Percentiles rank a stretch among this genome's conserved stretches.
Conservation (phyloP, 305 asterid species). For the Stenogyne calaminthoides region DNA sequence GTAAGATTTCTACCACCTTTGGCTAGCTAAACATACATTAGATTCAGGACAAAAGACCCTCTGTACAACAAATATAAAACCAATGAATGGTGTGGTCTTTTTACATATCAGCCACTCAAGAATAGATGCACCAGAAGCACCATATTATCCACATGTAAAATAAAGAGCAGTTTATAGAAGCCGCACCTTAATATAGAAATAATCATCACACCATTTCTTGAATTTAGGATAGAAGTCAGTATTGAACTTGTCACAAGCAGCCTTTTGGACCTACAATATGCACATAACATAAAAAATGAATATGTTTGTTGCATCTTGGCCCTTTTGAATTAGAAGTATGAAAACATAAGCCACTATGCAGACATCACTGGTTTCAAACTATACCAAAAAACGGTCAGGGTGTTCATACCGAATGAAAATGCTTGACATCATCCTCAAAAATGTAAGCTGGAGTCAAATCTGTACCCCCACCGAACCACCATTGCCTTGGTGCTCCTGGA, state of each 20-base stretch:
- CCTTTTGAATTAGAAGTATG: not conserved
- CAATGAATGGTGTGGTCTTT: not conserved
- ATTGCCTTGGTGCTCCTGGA: conserved; percentile 93
- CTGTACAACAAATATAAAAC: not conserved
- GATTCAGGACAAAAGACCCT: not conserved
- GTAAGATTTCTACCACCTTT: not conserved
- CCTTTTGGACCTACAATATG: conserved; percentile 76
- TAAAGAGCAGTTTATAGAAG: conserved; percentile 24
- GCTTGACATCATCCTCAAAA: conserved; percentile 94
- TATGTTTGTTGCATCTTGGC: not conserved
- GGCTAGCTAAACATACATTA: not conserved
- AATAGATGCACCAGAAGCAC: conserved; percentile 14
- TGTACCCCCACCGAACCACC: conserved; percentile 99
- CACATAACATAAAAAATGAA: conserved; percentile 19
- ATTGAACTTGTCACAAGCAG: conserved; percentile 88
- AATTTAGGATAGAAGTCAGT: conserved; percentile 87
- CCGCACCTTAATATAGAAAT: conserved; percentile 86
- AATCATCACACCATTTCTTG: conserved; percentile 99
- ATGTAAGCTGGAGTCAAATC: conserved; percentile 97
- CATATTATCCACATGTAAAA: conserved; percentile 19
- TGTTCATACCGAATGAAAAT: conserved; percentile 81
- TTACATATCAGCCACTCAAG: conserved; percentile 3
- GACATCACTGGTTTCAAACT: conserved; percentile 10
- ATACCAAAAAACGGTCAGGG: conserved; percentile 21
- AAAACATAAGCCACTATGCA: conserved; percentile 18